phyloP scores from a whole-genome alignment of 225 moss, liverwort and hornwort species.

The Thuidium tamariscinum region DNA sequence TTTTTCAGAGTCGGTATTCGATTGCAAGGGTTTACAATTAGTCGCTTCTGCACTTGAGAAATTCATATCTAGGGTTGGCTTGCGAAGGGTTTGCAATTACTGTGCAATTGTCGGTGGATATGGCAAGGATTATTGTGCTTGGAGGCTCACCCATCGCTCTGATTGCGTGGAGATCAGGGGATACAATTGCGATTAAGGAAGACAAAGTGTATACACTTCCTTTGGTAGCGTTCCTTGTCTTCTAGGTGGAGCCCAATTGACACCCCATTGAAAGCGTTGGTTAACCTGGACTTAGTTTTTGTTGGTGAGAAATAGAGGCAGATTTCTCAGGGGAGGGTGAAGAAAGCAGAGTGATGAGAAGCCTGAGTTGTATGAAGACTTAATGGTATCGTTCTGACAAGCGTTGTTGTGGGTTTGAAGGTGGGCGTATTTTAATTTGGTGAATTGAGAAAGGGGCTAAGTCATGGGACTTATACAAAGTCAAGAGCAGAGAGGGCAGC shows the following conservation, averaged over 20 bases:
- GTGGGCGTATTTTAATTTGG: not conserved
- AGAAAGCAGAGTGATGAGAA: not conserved
- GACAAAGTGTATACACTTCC: not conserved
- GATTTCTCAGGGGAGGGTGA: not conserved
- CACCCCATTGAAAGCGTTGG: not conserved
- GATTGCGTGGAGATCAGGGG: not conserved
- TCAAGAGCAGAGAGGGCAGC: constrained; percentile 38
- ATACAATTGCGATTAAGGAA: not conserved
- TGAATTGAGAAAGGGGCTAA: not conserved
- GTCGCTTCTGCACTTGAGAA: not conserved
- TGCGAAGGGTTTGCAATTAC: not conserved
- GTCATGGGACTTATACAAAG: constrained; percentile 40
- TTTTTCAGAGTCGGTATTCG: not conserved
- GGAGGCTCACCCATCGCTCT: not conserved
- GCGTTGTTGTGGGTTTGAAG: not conserved
- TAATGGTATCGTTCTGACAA: not conserved
- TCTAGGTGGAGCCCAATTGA: not conserved
- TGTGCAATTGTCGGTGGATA: not conserved
- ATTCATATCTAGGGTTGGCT: not conserved
- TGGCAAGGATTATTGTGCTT: not conserved
- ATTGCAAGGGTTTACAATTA: not conserved
- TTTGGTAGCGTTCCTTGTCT: not conserved
- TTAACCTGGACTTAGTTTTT: not conserved
- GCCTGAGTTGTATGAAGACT: not conserved
- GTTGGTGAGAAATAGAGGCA: not conserved